phyloP scores from a whole-genome alignment of 176 grass and related monocot genomes.

The Calamus simplicifolius region DNA sequence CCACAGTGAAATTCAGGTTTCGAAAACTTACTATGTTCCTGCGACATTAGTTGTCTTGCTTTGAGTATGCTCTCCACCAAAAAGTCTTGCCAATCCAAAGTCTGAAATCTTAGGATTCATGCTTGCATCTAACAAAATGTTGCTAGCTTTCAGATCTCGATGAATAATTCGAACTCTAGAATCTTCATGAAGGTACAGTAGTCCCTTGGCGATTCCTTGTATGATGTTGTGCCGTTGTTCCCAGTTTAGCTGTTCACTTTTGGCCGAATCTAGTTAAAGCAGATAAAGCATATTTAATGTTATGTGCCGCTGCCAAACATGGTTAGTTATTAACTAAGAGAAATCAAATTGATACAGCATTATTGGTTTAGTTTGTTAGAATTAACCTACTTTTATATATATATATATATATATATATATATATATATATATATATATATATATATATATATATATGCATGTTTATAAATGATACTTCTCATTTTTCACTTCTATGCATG shows the following conservation, averaged over 20 bases:
- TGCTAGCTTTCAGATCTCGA: constrained; percentile 17
- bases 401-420: no score
- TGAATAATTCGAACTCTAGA: constrained; percentile 23
- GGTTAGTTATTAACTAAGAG: no score
- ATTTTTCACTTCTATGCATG: no score
- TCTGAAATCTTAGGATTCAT: constrained; percentile 31
- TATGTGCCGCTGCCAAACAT: no score
- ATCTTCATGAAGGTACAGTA: constrained; percentile 31
- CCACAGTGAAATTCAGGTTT: neutral
- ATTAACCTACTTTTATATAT: no score
- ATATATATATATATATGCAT: no score
- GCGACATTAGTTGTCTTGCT: constrained; percentile 5
- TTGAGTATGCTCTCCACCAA: neutral
- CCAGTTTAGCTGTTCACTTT: constrained; percentile 18
- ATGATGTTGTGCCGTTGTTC: constrained; percentile 14
- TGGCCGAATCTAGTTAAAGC: constrained; percentile 21
- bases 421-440: no score
- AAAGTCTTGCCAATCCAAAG: constrained; percentile 36
- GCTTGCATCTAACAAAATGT: constrained; percentile 7
- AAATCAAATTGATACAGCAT: no score
- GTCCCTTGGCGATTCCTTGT: constrained; percentile 11
- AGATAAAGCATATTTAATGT: no score
- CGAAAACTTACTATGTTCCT: constrained; percentile 30
- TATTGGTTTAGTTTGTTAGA: no score
- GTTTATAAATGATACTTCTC: no score